Evolutionary conservation across 306 rosid species (phyloP), one percentile per base, ranked within the genome.

Genomic region (Fagus crenata): DNA sequence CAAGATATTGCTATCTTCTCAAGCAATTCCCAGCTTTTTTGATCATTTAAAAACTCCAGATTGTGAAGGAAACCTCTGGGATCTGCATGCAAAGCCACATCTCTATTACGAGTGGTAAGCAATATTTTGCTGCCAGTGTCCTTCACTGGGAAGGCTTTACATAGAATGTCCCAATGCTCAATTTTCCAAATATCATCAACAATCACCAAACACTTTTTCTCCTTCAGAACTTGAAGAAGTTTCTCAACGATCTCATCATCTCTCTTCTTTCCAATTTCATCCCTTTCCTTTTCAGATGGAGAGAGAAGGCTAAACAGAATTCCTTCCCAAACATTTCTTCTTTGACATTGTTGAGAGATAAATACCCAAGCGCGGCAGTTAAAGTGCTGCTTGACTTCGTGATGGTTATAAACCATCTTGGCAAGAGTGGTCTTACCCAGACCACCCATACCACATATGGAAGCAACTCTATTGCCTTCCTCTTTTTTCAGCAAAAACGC

Each of bases 101-200:
- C 0, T 1, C 0, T 28, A 2, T 0, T 59, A 9, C 67, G 67
- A 4, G 67, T 6, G 3, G 67, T 60, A 31, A 60, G 37, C 18
- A 55, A 15, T 55, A 55, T n/a, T 17, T 55, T 55, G 1, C 61
- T 55, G 3, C 0, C 4, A 15, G 61, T 9, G 14, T 1, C 56
- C 0, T 53, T 15, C 11, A 2, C 0, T 31, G 40, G 35, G 67
- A 31, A 31, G n/a, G 0, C 37, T 15, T 0, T 0, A 0, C 2
- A 1, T 59, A 59, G 11, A 28, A 1, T 18, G 33, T 28, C 2
- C 35, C 35, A 31, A 60, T 22, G 5, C 35, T 15, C 6, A 7
- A 15, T 8, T 15, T 22, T 6, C 61, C 61, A 55, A 55, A 55
- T 22, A 11, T 55, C 61, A 55, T 55, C 61, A 12, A 55, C 18